Evolutionary conservation across 345 rosid species (phyloP).

Genomic region (Hirschfeldia incana): DNA sequence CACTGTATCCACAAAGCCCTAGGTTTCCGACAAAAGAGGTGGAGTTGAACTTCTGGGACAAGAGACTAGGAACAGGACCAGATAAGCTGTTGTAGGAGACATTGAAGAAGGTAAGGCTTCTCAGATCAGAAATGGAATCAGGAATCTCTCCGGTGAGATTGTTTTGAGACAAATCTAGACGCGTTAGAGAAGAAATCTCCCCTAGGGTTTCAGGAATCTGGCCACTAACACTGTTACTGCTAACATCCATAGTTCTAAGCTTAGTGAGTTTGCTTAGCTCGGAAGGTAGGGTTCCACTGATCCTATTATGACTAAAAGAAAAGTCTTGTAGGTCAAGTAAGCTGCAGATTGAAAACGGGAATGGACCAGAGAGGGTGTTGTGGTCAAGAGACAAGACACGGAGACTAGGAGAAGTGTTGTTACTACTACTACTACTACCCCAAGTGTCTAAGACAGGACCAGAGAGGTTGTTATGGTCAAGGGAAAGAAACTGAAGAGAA

Average conservation of each 20-base stretch:
- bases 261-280: constrained; percentile 54
- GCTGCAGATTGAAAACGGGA: constrained; percentile 58
- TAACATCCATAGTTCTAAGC: constrained; percentile 63
- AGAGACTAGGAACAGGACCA: constrained; percentile 69
- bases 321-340: constrained; percentile 56
- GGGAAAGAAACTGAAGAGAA: constrained; percentile 57
- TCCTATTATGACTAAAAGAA: constrained; percentile 55
- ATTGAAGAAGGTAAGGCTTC: constrained; percentile 60
- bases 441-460: constrained; percentile 54
- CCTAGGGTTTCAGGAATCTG: constrained; percentile 59
- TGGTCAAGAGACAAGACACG: constrained; percentile 46
- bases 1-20: constrained; percentile 75
- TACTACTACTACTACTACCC: constrained; percentile 33
- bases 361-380: constrained; percentile 54
- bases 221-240: constrained; percentile 59
- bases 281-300: constrained; percentile 55
- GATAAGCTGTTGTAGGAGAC: constrained; percentile 87
- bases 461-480: constrained; percentile 63
- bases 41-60: constrained; percentile 70
- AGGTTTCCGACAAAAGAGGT: constrained; percentile 78
- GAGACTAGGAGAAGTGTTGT: constrained; percentile 31
- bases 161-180: constrained; percentile 67
- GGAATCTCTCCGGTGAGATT: constrained; percentile 75
- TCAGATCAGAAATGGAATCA: constrained; percentile 50
- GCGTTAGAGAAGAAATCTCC: constrained; percentile 45